Evolutionary conservation across 208 protist species (phyloP).

Genomic region (Leishmania turanica): DNA sequence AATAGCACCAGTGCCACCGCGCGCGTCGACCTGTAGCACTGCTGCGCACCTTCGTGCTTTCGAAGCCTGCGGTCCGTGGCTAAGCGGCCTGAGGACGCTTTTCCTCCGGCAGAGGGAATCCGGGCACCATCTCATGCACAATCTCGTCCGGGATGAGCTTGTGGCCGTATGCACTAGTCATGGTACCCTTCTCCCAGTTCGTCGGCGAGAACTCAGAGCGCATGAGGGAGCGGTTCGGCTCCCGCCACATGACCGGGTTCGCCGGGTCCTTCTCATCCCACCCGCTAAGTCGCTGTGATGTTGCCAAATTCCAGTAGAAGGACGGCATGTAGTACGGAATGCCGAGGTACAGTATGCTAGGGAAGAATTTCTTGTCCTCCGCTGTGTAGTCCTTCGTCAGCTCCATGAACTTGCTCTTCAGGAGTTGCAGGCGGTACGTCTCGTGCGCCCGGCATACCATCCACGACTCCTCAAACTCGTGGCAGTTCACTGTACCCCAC

Average conservation of each 20-base stretch:
- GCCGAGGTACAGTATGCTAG: slow-evolving; percentile 80
- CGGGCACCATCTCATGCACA: slow-evolving; percentile 87
- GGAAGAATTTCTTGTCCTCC: slow-evolving; percentile 92
- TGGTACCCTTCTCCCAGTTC: slow-evolving; percentile 86
- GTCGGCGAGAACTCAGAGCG: slow-evolving; percentile 88
- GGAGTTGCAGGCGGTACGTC: slow-evolving; percentile 85
- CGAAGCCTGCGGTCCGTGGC: not conserved
- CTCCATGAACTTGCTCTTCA: slow-evolving; percentile 92
- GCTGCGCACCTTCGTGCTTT: not conserved
- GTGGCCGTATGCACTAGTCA: slow-evolving; percentile 85
- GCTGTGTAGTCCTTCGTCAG: slow-evolving; percentile 90
- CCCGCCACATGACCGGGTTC: slow-evolving; percentile 88
- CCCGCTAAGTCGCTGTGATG: slow-evolving; percentile 84
- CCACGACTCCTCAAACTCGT: slow-evolving; percentile 91
- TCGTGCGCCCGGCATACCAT: slow-evolving; percentile 89
- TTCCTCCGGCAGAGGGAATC: slow-evolving; percentile 89
- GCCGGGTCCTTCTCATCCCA: slow-evolving; percentile 90
- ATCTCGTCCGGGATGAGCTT: slow-evolving; percentile 89
- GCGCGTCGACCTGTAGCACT: not conserved
- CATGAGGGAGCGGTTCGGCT: slow-evolving; percentile 92
- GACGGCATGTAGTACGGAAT: slow-evolving; percentile 82
- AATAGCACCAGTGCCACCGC: not conserved
- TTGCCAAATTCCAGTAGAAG: slow-evolving; percentile 83
- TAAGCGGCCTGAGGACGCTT: slow-evolving; percentile 58
- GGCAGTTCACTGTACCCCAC: slow-evolving; percentile 87